Conservation (phyloP, 1,284 basidiomycete genomes). For the Mycena sp. region DNA sequence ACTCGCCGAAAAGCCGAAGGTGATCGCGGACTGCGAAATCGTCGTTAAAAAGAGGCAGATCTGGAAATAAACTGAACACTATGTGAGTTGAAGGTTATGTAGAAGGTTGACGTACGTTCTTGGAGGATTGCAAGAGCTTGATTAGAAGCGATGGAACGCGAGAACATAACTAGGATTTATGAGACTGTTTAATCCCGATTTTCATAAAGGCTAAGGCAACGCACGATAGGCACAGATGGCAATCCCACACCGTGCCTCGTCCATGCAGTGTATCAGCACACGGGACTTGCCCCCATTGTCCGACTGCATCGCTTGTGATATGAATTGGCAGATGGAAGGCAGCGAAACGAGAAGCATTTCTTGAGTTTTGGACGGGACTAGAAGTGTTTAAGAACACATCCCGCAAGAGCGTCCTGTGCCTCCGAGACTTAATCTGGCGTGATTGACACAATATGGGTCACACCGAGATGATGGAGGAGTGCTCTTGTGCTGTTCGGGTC, state of each 20-base stretch:
- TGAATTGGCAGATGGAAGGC: conserved; percentile 15
- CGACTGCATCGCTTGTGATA: conserved; percentile 10
- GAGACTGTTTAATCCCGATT: not conserved
- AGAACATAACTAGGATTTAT: conserved; percentile 14
- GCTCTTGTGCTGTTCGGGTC: not conserved
- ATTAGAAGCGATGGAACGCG: not conserved
- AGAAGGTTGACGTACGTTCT: conserved; percentile 11
- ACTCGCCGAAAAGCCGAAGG: conserved; percentile 20
- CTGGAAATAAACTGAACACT: not conserved
- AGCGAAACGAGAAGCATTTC: conserved; percentile 19
- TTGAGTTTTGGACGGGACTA: conserved; percentile 14
- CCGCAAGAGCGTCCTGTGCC: not conserved
- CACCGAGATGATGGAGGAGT: conserved; percentile 12
- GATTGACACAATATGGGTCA: conserved; percentile 24
- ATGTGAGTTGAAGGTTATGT: not conserved
- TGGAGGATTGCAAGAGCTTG: conserved; percentile 15
- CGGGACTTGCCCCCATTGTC: not conserved
- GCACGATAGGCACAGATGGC: conserved; percentile 23
- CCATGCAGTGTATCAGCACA: conserved; percentile 19
- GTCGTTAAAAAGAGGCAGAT: conserved; percentile 17
- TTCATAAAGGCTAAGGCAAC: not conserved
- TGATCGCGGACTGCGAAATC: conserved; percentile 3
- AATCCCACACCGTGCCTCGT: conserved; percentile 12
- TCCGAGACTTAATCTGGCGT: conserved; percentile 10
- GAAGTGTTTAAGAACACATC: conserved; percentile 16